Evolutionary conservation across 495 filamentous ascomycete genomes (phyloP), one percentile per base, ranked within the genome.

Genomic region (Penicillium antarcticum): DNA sequence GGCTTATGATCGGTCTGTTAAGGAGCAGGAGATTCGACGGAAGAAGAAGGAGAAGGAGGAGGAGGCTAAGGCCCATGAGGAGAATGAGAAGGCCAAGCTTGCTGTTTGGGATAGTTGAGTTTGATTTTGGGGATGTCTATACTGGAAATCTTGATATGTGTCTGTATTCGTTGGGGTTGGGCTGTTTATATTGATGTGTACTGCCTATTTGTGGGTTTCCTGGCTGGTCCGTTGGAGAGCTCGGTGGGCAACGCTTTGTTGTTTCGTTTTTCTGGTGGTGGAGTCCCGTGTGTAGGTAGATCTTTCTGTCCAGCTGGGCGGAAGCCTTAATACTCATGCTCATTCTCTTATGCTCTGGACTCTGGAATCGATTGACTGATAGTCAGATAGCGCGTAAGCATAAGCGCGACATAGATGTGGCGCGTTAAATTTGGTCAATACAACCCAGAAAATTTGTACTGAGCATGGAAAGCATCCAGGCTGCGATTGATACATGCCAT

Each of bases 21-120:
- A 86, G 64, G 89, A 95, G 71, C 89, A 90, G 73, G 92, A 96
- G 77, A 82, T 81, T 49, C 90, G 84, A 74, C 77, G 81, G 58
- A 71, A 85, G 51, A 88, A 95, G 43, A 79, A 79, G 65, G 81
- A 85, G 64, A 87, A 89, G 66, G 79, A 76, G 38, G 87, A 91
- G 68, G 79, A 71, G 65, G 82, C 80, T 23, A 92, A 83, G 73
- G 26, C 26, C 8, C 26, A 79, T 63, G 81, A 85, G 63, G 87
- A 89, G 66, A 79, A 76, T 36, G 87, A 91, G 68, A 79, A 72
- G 66, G 82, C 80, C 26, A 92, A 83, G 73, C 77, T 75, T 51
- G 85, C 87, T 17, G 78, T 95, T 37, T 96, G 92, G 94, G 85
- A 92, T 39, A 87, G 86, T 65, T 96, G 70, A 78, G 11, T 34